A percentile compares a stretch with the other conserved stretches of the same genome.
Conservation (phyloP, 1,284 basidiomycete species). For the Malassezia caprae region DNA sequence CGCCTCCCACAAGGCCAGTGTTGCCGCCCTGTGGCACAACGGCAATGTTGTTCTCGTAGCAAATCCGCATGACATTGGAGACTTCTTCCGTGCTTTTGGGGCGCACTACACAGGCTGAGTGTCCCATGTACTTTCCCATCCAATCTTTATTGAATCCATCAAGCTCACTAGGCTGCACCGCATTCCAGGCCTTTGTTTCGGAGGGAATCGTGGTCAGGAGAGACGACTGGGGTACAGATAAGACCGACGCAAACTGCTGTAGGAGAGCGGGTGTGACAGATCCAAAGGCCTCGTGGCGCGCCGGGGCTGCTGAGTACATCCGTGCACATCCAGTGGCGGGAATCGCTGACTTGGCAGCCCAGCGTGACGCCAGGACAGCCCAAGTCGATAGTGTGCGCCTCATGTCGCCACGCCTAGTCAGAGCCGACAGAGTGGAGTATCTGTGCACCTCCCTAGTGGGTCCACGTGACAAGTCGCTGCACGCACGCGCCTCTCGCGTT, state of each 20-base stretch:
- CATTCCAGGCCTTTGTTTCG: constrained; percentile 24
- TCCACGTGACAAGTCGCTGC: background rate
- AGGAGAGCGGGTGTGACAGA: constrained; percentile 51
- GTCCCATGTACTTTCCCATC: constrained; percentile 91
- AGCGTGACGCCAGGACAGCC: background rate
- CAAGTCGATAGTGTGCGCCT: background rate
- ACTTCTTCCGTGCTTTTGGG: constrained; percentile 81
- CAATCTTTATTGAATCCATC: constrained; percentile 80
- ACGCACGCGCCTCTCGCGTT: background rate
- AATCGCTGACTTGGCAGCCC: background rate
- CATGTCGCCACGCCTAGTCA: background rate
- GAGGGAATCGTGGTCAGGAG: constrained; percentile 52
- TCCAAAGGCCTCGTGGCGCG: constrained; percentile 44
- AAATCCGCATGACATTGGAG: constrained; percentile 57
- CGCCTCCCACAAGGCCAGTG: constrained; percentile 92
- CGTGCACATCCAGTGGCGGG: background rate
- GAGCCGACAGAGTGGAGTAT: background rate
- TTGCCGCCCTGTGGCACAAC: constrained; percentile 97
- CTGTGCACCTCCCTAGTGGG: background rate
- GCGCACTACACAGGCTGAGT: constrained; percentile 72
- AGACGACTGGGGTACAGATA: constrained; percentile 49
- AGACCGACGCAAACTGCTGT: constrained; percentile 50
- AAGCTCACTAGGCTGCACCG: constrained; percentile 57
- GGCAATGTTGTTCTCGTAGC: constrained; percentile 47
- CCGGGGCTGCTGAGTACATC: background rate